Base-by-base conservation (phyloP, 2,329 filamentous ascomycete genomes). In the Aspergillus thermomutatus region DNA sequence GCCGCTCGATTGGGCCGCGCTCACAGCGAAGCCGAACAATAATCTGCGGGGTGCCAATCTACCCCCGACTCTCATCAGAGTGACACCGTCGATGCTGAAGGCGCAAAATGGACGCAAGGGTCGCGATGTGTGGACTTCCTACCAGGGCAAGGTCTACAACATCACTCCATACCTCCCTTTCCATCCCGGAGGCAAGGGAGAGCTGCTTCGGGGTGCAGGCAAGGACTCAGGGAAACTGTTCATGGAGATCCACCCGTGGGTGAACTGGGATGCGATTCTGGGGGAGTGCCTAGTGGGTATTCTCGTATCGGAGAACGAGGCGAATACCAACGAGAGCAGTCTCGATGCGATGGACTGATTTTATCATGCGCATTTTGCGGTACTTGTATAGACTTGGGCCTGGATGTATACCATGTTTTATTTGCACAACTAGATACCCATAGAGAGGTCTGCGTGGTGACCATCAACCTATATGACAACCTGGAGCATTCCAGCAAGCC, bases 91-190 rank as follows among this genome's bases (percentile, higher is more conserved):
- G 4, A 85, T 91, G 82, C 81, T 99, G 11, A 88, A 87, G 70
- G 75, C 79, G 41, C 87, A 91, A 75, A 95, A 90, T 41, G 93
- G 93, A 0, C 85, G 93, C 28, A 90, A 89, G 69, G 91, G 91
- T 8, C 87, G 84, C 60, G 90, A 96, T 67, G 91, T 92, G 0
- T 99, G 94, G 94, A 95, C 89, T 58, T 90, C 86, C 1, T 87
- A 96, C 59, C 88, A 91, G 58, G 92, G 93, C 1, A 89, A 90
- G 67, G 93, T 97, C 27, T 99, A 97, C 77, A 97, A 97, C 69
- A 87, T 99, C 56, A 88, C 88, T 0, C 91, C 93, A 0, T 99
- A 97, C 70, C 72, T 92, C 37, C 87, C 89, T 1, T 99, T 92
- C 70, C 94, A 99, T 72, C 94, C 94, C 0, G 94, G 94, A 23